Evolutionary conservation across 805 yeast species (phyloP).

Genomic region (Limtongia smithiae): DNA sequence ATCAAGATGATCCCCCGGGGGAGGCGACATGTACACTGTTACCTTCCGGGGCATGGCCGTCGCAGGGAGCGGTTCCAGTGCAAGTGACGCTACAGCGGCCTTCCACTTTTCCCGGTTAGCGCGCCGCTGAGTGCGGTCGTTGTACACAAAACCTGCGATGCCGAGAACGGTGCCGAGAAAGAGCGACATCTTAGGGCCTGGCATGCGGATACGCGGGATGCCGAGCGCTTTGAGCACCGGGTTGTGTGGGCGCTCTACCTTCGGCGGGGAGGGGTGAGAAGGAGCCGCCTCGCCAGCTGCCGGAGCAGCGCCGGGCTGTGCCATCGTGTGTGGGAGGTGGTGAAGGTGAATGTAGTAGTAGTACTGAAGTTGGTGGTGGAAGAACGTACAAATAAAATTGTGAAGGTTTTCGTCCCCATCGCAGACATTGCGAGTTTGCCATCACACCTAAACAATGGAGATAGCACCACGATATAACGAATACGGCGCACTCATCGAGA

Average conservation of each 20-base stretch:
- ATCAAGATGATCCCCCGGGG: constrained; percentile 86
- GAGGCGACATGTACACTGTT: constrained; percentile 88
- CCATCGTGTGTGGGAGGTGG: too few species aligned
- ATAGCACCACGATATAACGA: constrained; percentile 10
- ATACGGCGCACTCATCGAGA: constrained; percentile 12
- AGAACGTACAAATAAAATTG: too few species aligned
- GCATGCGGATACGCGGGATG: constrained; percentile 68
- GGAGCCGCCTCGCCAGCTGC: too few species aligned
- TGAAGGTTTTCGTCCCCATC: background rate
- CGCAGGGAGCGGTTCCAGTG: constrained; percentile 45
- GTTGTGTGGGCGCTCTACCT: constrained; percentile 34
- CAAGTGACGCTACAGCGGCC: constrained; percentile 52
- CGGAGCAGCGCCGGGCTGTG: too few species aligned
- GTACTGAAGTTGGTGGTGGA: too few species aligned
- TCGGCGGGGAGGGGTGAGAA: too few species aligned
- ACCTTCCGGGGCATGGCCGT: constrained; percentile 63
- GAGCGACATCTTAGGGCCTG: constrained; percentile 89
- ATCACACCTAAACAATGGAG: background rate
- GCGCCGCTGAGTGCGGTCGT: constrained; percentile 73
- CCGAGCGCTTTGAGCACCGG: constrained; percentile 88
- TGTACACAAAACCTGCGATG: constrained; percentile 69
- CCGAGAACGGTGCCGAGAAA: constrained; percentile 71
- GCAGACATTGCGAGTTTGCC: background rate
- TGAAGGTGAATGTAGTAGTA: too few species aligned
- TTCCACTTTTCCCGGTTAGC: constrained; percentile 63